Conservation (phyloP, 2,329 filamentous ascomycete genomes). For the Cercospora citrullina region DNA sequence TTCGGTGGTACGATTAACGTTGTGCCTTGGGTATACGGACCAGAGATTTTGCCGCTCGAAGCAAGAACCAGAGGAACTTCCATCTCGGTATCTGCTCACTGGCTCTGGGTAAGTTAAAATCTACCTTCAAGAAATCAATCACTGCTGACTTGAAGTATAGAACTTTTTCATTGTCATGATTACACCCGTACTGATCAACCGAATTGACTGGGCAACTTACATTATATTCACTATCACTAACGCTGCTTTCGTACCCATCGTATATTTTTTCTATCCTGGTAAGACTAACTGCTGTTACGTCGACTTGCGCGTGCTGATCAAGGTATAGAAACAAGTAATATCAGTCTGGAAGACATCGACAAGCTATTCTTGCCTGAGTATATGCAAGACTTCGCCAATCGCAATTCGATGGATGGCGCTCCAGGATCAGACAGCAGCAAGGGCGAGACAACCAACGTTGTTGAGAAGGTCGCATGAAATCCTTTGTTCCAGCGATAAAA, state of each 20-base stretch:
- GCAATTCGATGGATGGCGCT: constrained; percentile 7
- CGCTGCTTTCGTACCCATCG: constrained; percentile 32
- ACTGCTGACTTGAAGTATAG: background rate
- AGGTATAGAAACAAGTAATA: constrained; percentile 27
- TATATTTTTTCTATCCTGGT: constrained; percentile 33
- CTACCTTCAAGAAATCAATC: background rate
- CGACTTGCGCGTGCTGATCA: background rate
- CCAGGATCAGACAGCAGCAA: constrained; percentile 14
- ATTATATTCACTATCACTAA: constrained; percentile 39
- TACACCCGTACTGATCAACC: constrained; percentile 42
- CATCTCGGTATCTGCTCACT: constrained; percentile 50
- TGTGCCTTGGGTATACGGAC: constrained; percentile 38
- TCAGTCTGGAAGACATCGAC: constrained; percentile 43
- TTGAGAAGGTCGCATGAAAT: constrained; percentile 15
- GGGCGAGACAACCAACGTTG: constrained; percentile 6
- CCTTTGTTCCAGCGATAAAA: background rate
- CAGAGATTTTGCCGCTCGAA: constrained; percentile 52
- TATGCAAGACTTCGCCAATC: constrained; percentile 16
- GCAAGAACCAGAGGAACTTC: constrained; percentile 50
- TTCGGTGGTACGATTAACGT: constrained; percentile 31
- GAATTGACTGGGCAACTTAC: constrained; percentile 35
- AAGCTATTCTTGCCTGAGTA: constrained; percentile 18
- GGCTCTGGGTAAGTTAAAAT: constrained; percentile 44
- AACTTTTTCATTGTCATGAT: constrained; percentile 25
- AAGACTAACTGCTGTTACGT: background rate